Evolutionary conservation across 768 basidiomycete genomes (phyloP), one percentile per base, ranked within the genome.

Genomic region (Daedaleopsis sinensis): DNA sequence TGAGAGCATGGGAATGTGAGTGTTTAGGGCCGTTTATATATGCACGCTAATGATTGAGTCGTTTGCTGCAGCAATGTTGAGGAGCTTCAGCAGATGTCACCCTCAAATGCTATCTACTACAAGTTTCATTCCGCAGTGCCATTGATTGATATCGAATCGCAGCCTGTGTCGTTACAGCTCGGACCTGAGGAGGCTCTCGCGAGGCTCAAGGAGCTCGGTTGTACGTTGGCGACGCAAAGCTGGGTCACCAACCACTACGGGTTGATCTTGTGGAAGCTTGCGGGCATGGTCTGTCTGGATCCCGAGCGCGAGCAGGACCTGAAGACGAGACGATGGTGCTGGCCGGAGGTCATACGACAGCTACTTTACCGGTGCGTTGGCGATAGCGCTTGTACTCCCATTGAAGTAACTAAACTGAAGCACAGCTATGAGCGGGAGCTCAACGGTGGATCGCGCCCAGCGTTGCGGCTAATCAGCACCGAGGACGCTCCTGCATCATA

Each of bases 181-280:
- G 88, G 83, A 12, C 75, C 86, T n/a, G 65, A 76, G 1, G 82
- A 80, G 13, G 90, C 86, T 1, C 74, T 89, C 18, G 71, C 80
- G 24, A 78, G 85, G 59, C 74, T 94, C 11, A 75, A 80, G 4
- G 72, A 72, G 23, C 76, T 70, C 10, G 91, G 90, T 0, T 95
- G 93, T 63, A 71, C 68, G 2, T 80, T 93, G 23, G 91, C 85
- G 2, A 91, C 87, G 9, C 78, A 85, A 64, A 74, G 79, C 23
- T 99, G 97, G 97, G 87, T 97, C 1, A 84, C 90, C 53, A 98
- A 98, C 68, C 95, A 97, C 67, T 99, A 94, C 92, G 73, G 77
- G 11, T 75, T 95, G 48, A 85, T 98, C 35, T 80, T 99, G 3
- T 99, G 97, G 97, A 99, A 99, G 76, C 75, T 97, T 21, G 93